These are phyloP conservation scores for Ophiocordyceps unilateralis DNA, from an alignment of 2,329 filamentous ascomycete genomes.

Conservation along the genomic window DNA sequence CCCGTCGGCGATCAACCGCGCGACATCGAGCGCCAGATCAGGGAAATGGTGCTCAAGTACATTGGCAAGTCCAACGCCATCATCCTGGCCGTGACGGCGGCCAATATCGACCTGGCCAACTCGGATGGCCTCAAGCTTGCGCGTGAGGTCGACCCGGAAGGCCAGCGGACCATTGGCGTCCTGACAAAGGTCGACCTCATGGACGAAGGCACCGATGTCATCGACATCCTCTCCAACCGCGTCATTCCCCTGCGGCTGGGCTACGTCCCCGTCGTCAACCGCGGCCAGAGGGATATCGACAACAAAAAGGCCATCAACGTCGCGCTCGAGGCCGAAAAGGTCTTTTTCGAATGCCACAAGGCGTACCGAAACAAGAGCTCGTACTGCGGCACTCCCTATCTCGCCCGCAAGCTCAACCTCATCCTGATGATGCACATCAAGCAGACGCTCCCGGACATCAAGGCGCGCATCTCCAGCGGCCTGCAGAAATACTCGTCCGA, in stretches of 20 bases:
- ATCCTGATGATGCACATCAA: conserved; percentile 99
- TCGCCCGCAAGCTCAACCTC: conserved; percentile 90
- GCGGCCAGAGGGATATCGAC: conserved; percentile 95
- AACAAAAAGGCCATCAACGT: conserved; percentile 89
- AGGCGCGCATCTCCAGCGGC: conserved; percentile 85
- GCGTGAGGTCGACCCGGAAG: conserved; percentile 90
- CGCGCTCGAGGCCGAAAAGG: conserved; percentile 84
- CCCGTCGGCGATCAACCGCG: conserved; percentile 91
- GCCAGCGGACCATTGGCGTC: conserved; percentile 94
- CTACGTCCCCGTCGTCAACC: conserved; percentile 95
- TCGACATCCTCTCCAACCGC: conserved; percentile 92
- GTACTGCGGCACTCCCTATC: conserved; percentile 94
- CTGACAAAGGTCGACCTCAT: conserved; percentile 97
- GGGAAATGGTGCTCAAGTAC: conserved; percentile 96
- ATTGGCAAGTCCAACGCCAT: conserved; percentile 98
- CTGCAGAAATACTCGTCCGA: conserved; percentile 82
- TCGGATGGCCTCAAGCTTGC: conserved; percentile 95
- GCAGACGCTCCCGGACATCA: conserved; percentile 96
- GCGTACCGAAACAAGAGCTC: conserved; percentile 97
- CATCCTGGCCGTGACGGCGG: conserved; percentile 87
- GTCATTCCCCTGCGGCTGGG: conserved; percentile 90
- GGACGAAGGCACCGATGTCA: conserved; percentile 96
- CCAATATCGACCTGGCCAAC: conserved; percentile 96
- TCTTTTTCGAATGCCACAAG: conserved; percentile 97
- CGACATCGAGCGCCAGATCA: conserved; percentile 93